Evolutionary conservation across 768 basidiomycete species (phyloP).

Genomic region (Pholiota microspora): DNA sequence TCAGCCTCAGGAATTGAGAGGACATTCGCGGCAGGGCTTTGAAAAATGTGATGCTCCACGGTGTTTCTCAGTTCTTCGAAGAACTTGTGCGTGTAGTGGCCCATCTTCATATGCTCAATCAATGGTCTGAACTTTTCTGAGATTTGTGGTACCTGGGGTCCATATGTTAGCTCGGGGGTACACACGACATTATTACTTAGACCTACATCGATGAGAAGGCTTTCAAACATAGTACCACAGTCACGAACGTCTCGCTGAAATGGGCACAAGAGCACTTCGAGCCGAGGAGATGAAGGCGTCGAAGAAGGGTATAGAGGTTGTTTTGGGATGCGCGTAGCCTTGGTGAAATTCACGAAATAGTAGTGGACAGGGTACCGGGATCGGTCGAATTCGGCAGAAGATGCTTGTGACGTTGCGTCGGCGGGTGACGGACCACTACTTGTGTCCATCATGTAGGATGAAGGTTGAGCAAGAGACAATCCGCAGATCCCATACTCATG

Average conservation of each 20-base stretch:
- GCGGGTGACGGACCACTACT: slow-evolving; percentile 26
- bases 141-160: slow-evolving; percentile 37
- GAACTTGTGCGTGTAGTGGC: slow-evolving; percentile 48
- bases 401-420: neutral
- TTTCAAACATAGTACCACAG: slow-evolving; percentile 37
- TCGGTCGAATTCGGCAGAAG: slow-evolving; percentile 29
- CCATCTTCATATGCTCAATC: slow-evolving; percentile 44
- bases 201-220: slow-evolving; percentile 33
- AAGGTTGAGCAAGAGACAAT: slow-evolving; percentile 31
- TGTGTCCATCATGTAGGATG: slow-evolving; percentile 43
- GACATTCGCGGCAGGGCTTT: slow-evolving; percentile 13
- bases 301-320: slow-evolving; percentile 13
- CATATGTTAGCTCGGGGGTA: neutral
- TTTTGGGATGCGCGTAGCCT: slow-evolving; percentile 18
- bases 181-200: neutral
- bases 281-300: slow-evolving; percentile 12
- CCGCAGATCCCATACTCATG: slow-evolving; percentile 44
- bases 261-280: slow-evolving; percentile 10
- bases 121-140: slow-evolving; percentile 39
- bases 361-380: slow-evolving; percentile 36
- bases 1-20: neutral
- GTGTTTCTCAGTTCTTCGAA: slow-evolving; percentile 49
- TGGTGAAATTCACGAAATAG: slow-evolving; percentile 31
- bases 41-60: slow-evolving; percentile 40
- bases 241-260: slow-evolving; percentile 39